These are phyloP conservation scores for Dioscorea dumetorum DNA, from an alignment of 106 monocot genomes.

Conservation along the genomic window DNA sequence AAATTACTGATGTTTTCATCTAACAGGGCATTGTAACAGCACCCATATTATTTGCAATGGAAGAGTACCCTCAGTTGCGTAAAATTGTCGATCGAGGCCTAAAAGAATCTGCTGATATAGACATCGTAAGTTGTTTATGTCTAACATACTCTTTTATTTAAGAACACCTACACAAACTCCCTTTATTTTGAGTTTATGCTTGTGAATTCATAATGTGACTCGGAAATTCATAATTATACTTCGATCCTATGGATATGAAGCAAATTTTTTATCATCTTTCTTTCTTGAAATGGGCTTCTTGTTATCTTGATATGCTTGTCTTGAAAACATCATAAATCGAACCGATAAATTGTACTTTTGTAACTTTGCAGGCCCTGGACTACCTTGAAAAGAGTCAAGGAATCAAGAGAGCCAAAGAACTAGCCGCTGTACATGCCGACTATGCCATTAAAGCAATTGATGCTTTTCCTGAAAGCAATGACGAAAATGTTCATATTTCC, in stretches of 20 bases:
- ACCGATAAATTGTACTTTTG: neutral
- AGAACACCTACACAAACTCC: neutral
- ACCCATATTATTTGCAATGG: constrained; percentile 52
- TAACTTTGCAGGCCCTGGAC: constrained; percentile 46
- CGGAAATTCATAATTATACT: too few relatives aligned
- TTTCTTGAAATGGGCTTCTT: too few relatives aligned
- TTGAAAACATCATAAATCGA: too few relatives aligned
- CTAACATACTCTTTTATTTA: neutral
- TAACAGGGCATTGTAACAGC: constrained; percentile 60
- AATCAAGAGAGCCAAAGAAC: constrained; percentile 46
- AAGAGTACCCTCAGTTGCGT: constrained; percentile 59
- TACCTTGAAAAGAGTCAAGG: constrained; percentile 70
- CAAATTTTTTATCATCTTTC: too few relatives aligned
- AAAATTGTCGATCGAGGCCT: constrained; percentile 49
- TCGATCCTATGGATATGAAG: too few relatives aligned
- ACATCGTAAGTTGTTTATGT: constrained; percentile 40
- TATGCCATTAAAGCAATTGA: constrained; percentile 45
- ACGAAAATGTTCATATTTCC: constrained; percentile 34
- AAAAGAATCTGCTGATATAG: constrained; percentile 36
- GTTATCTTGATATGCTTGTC: too few relatives aligned
- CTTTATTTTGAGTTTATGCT: too few relatives aligned
- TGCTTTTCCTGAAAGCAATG: constrained; percentile 49
- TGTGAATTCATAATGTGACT: too few relatives aligned
- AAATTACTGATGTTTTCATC: neutral
- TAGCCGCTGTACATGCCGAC: constrained; percentile 53